A percentile compares a stretch with the other conserved stretches of the same genome.
Evolutionary conservation across 345 rosid species (phyloP).

Genomic region (Gossypium longicalyx): DNA sequence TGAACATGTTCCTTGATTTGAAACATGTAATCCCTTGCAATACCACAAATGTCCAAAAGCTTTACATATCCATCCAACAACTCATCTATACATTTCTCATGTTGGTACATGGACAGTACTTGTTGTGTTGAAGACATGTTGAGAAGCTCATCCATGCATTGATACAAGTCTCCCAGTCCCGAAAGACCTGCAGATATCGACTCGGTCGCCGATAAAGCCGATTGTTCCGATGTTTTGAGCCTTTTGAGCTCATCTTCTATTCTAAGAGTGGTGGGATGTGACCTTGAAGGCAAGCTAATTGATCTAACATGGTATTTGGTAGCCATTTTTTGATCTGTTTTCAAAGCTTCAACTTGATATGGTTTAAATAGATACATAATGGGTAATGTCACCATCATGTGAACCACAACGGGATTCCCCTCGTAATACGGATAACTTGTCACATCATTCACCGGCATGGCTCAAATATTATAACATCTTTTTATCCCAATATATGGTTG

Average conservation of each 20-base stretch:
- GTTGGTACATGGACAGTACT: conserved; percentile 30
- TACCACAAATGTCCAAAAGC: conserved; percentile 55
- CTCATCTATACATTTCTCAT: conserved; percentile 37
- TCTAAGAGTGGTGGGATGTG: conserved; percentile 51
- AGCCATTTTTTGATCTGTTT: conserved; percentile 28
- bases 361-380: not conserved
- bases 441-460: conserved; percentile 26
- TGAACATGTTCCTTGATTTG: conserved; percentile 47
- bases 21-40: conserved; percentile 46
- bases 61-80: conserved; percentile 56
- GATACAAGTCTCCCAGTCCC: conserved; percentile 45
- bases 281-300: conserved; percentile 62
- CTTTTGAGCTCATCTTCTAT: conserved; percentile 49
- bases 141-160: conserved; percentile 48
- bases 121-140: conserved; percentile 51
- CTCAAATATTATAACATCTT: conserved; percentile 12
- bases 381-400: conserved; percentile 26
- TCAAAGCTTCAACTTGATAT: conserved; percentile 14
- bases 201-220: conserved; percentile 26
- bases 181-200: conserved; percentile 35
- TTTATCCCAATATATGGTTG: not conserved
- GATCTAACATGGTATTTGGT: conserved; percentile 44
- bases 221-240: conserved; percentile 32
- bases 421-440: conserved; percentile 20
- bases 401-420: conserved; percentile 22